Conservation (phyloP, 805 yeast species). For the Yamadazyma ubonensis region DNA sequence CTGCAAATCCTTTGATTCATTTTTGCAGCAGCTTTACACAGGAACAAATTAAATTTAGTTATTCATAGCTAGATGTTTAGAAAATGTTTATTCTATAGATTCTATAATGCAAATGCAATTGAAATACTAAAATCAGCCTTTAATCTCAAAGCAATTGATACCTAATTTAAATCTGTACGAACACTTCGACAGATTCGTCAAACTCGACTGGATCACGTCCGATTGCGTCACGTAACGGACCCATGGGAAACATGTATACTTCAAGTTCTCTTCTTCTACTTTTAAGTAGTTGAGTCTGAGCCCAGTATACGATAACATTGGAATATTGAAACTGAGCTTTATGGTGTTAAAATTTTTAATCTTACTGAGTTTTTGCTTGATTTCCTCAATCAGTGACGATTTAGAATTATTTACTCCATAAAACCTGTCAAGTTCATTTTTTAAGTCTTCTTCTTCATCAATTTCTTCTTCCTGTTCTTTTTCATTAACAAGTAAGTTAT, state of each 20-base stretch:
- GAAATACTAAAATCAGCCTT: too few species aligned
- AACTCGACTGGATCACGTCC: neutral
- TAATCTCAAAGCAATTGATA: slow-evolving; percentile 16
- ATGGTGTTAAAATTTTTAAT: slow-evolving; percentile 22
- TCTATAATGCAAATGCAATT: too few species aligned
- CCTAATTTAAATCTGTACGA: slow-evolving; percentile 26
- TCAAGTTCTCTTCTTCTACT: slow-evolving; percentile 59
- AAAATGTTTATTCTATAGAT: too few species aligned
- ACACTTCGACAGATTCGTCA: slow-evolving; percentile 9
- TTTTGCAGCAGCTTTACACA: too few species aligned
- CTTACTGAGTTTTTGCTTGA: slow-evolving; percentile 15
- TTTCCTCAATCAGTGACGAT: slow-evolving; percentile 25
- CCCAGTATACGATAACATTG: slow-evolving; percentile 62
- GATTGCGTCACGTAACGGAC: slow-evolving; percentile 39
- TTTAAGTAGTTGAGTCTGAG: slow-evolving; percentile 64
- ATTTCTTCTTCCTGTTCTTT: slow-evolving; percentile 5
- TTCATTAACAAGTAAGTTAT: too few species aligned
- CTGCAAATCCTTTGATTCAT: too few species aligned
- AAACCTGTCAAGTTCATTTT: slow-evolving; percentile 29
- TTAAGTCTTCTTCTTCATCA: slow-evolving; percentile 27
- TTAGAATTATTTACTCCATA: slow-evolving; percentile 38
- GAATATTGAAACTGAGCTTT: slow-evolving; percentile 31
- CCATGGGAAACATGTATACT: slow-evolving; percentile 78
- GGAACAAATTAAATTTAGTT: too few species aligned
- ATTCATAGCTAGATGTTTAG: too few species aligned